Conservation (phyloP, 306 rosid genomes). For the Urtica urens region DNA sequence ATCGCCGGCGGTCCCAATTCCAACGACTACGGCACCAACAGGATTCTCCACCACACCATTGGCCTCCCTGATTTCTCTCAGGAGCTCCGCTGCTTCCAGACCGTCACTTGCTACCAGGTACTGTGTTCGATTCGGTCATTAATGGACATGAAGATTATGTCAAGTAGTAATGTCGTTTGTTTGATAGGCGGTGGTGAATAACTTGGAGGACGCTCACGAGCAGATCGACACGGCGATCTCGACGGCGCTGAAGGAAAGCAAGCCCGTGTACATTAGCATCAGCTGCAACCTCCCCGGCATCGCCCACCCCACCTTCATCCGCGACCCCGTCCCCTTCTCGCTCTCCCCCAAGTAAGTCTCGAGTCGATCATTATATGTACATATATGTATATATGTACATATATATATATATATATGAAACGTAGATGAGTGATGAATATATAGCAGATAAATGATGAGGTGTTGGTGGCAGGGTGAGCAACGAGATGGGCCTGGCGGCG, state of each 20-base stretch:
- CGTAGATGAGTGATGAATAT: too few relatives aligned
- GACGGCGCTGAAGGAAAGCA: slow-evolving; percentile 84
- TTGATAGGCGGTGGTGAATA: slow-evolving; percentile 64
- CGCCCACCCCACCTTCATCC: slow-evolving; percentile 60
- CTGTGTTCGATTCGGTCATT: too few relatives aligned
- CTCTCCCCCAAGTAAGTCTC: slow-evolving; percentile 45
- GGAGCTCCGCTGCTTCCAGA: slow-evolving; percentile 66
- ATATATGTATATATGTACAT: not conserved
- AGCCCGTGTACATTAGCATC: slow-evolving; percentile 73
- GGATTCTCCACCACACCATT: slow-evolving; percentile 80
- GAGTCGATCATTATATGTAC: not conserved
- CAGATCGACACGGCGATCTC: slow-evolving; percentile 79
- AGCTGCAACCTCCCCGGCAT: slow-evolving; percentile 63
- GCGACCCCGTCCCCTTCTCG: slow-evolving; percentile 79
- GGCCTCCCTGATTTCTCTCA: slow-evolving; percentile 70
- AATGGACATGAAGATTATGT: not conserved
- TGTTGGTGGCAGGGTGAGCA: slow-evolving; percentile 61
- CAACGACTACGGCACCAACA: slow-evolving; percentile 69
- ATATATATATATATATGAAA: not conserved
- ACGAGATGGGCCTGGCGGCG: slow-evolving; percentile 60
- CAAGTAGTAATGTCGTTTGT: not conserved
- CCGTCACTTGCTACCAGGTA: slow-evolving; percentile 68
- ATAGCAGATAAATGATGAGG: too few relatives aligned
- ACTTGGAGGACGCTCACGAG: slow-evolving; percentile 78
- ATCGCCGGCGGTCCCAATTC: slow-evolving; percentile 78